Base-by-base conservation (phyloP, 768 basidiomycete genomes). In the Mycena polygramma region DNA sequence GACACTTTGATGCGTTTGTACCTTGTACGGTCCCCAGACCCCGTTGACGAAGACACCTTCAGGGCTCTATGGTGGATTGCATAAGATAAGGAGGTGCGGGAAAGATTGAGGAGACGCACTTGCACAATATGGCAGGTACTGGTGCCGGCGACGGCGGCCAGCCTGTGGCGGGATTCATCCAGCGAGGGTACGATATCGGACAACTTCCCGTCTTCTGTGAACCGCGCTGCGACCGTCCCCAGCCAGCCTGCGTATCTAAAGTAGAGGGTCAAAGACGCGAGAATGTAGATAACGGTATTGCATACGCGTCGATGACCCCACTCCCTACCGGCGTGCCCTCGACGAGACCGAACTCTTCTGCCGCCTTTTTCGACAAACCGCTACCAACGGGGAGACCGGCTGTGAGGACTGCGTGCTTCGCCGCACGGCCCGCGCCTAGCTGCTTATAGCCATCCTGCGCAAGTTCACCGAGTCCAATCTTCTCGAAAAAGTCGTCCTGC, bases 51-150 rank as follows among this genome's bases (percentile, higher is more conserved):
- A 95, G 10, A 96, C 88, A 0, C 92, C 92, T 63, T 94, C 81
- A 4, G 88, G 89, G 79, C 93, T 96, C 91, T 96, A 61, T 2
- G 55, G 17, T 41, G 36, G 41, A 58, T 39, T 30, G 45, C 30
- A 30, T 30, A n/a, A 41, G 57, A 49, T 36, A 36, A 46, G 19
- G n/a, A 26, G 19, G 24, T 20, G 20, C 9, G 54, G 39, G 57
- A 17, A 9, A 49, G 11, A 17, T 11, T 45, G 51, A 20, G 20
- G 43, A 35, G 2, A 41, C 71, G 39, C 62, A 92, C 93, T 85
- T 96, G 95, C 1, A 97, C 93, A 53, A 99, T 87, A 81, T 99
- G 94, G 78, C 98, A 99, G 8, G 97, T 98, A 75, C 94, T 96
- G 7, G 97, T 99, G 11, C 98, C 98, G 35, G 98, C 98, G 65